phyloP scores from a whole-genome alignment of 148 eudicot species.

The Vaccinium macrocarpon region DNA sequence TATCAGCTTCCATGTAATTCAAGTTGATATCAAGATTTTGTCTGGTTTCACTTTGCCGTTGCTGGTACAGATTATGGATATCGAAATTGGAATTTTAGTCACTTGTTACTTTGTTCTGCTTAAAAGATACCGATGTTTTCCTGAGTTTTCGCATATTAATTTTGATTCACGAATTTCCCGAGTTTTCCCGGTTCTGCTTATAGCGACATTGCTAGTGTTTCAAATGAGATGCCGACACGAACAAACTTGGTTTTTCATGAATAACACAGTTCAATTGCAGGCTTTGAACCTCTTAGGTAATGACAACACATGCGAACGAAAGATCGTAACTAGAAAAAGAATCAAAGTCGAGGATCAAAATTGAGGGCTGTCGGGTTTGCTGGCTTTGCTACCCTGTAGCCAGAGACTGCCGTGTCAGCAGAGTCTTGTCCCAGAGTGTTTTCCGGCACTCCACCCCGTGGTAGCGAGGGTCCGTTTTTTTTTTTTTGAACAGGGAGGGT shows the following conservation, averaged over 20 bases:
- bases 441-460: too few species aligned
- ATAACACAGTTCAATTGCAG: neutral
- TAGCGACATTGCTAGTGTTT: neutral
- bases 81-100: neutral
- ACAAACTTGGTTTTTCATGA: neutral
- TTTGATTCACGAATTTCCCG: neutral
- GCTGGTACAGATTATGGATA: neutral
- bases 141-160: neutral
- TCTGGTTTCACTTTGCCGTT: neutral
- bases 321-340: neutral
- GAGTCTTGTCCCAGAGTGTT: too few species aligned
- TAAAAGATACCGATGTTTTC: neutral
- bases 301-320: neutral
- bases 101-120: neutral
- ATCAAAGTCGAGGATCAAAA: too few species aligned
- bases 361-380: too few species aligned
- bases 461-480: too few species aligned
- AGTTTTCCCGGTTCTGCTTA: neutral
- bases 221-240: neutral
- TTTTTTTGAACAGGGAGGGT: too few species aligned
- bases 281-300: neutral
- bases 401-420: too few species aligned
- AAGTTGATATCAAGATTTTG: conserved; percentile 2
- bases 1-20: conserved; percentile 4
- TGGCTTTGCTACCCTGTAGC: too few species aligned